A percentile compares a stretch with the other conserved stretches of the same genome.
Evolutionary conservation across 768 basidiomycete species (phyloP).

Genomic region (Pisolithus albus): DNA sequence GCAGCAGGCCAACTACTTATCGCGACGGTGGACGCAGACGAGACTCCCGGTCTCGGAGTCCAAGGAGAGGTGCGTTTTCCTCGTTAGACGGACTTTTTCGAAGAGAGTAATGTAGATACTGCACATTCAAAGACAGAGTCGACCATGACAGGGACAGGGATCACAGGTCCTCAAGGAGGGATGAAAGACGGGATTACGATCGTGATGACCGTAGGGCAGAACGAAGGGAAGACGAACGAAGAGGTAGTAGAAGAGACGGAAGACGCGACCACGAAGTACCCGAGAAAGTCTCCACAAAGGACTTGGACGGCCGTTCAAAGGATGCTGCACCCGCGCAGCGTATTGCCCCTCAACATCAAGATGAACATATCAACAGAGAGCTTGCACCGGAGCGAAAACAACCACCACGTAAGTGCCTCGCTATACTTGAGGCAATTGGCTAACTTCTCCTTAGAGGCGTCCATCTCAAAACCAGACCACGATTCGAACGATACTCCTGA

Average conservation of each 20-base stretch:
- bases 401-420: constrained; percentile 10
- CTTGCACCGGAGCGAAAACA: constrained; percentile 7
- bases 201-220: constrained; percentile 27
- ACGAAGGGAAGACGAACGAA: constrained; percentile 27
- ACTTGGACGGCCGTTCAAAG: constrained; percentile 22
- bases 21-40: constrained; percentile 30
- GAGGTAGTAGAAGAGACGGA: constrained; percentile 29
- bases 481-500: constrained; percentile 43
- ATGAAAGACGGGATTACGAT: constrained; percentile 26
- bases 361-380: constrained; percentile 10
- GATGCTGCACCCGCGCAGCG: constrained; percentile 11
- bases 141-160: constrained; percentile 32
- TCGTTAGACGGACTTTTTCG: not conserved
- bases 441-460: constrained; percentile 8
- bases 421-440: not conserved
- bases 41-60: constrained; percentile 35
- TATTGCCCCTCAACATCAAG: constrained; percentile 18
- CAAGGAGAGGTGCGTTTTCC: constrained; percentile 25
- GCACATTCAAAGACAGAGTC: constrained; percentile 26
- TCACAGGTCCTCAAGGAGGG: constrained; percentile 28
- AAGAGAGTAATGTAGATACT: not conserved
- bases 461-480: constrained; percentile 27
- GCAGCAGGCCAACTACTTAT: constrained; percentile 27
- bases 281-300: constrained; percentile 26
- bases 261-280: constrained; percentile 37